Evolutionary conservation across 176 grass and related monocot genomes (phyloP).

Genomic region (Alloteropsis semialata): DNA sequence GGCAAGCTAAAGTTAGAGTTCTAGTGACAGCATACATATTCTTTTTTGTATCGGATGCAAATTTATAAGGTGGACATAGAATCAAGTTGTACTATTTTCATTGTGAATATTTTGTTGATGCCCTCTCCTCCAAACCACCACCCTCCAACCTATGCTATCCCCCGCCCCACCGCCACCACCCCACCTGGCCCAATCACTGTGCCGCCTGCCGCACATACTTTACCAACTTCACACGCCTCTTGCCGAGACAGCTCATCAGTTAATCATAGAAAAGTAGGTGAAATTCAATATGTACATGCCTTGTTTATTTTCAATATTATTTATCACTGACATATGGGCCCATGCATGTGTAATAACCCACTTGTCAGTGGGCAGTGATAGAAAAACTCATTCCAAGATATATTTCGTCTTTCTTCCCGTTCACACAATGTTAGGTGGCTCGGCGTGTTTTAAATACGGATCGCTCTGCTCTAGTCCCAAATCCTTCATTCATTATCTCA

Average conservation of each 20-base stretch:
- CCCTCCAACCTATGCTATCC: too few species aligned
- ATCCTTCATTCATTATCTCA: not conserved
- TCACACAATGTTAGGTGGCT: not conserved
- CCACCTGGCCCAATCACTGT: fast-evolving
- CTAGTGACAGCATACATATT: too few species aligned
- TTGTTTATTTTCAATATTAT: not conserved
- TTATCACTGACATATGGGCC: not conserved
- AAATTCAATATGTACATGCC: not conserved
- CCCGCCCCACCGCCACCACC: not conserved
- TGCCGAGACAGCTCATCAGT: too few species aligned
- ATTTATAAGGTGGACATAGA: too few species aligned
- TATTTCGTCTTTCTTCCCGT: not conserved
- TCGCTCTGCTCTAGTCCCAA: fast-evolving
- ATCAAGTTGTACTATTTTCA: not conserved
- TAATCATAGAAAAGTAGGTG: not conserved
- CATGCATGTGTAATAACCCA: not conserved
- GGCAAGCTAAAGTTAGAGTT: not conserved
- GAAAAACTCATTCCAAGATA: not conserved
- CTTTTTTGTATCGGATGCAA: too few species aligned
- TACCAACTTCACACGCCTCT: not conserved
- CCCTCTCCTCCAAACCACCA: too few species aligned
- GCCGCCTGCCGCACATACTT: too few species aligned
- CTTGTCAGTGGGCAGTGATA: not conserved
- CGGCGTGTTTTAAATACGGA: not conserved
- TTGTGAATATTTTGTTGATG: not conserved